Evolutionary conservation across 805 yeast species (phyloP).

Genomic region (Geotrichum ghanense): DNA sequence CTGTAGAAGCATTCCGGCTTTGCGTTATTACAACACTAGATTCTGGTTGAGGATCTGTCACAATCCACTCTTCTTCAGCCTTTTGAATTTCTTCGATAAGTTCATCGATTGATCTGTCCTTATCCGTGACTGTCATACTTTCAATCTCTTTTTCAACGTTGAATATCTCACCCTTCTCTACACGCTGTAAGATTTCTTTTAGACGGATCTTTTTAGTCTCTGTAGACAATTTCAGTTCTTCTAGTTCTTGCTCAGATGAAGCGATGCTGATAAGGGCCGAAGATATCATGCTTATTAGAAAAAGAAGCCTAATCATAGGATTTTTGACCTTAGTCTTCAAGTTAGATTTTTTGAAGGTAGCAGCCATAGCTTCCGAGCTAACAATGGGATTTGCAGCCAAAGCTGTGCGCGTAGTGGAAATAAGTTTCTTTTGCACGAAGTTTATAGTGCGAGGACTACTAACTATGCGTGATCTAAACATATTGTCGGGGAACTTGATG

Average conservation of each 20-base stretch:
- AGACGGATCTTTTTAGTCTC: slow-evolving; percentile 29
- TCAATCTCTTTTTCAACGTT: slow-evolving; percentile 33
- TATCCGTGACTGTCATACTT: slow-evolving; percentile 21
- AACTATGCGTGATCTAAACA: too few species aligned
- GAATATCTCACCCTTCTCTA: slow-evolving; percentile 30
- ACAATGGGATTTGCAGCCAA: background rate
- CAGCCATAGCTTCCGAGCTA: background rate
- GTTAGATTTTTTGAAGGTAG: background rate
- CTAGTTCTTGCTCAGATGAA: slow-evolving; percentile 29
- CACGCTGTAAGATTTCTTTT: slow-evolving; percentile 29
- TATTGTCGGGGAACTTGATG: too few species aligned
- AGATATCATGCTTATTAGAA: slow-evolving; percentile 34
- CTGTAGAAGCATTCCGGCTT: background rate
- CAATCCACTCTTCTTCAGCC: slow-evolving; percentile 2
- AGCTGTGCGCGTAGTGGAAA: background rate
- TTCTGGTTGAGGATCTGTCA: slow-evolving; percentile 1
- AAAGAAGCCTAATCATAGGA: slow-evolving; percentile 29
- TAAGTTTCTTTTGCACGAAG: too few species aligned
- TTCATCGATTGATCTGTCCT: slow-evolving; percentile 14
- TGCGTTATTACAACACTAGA: background rate
- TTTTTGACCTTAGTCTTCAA: background rate
- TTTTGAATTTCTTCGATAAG: slow-evolving; percentile 3
- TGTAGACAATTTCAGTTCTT: slow-evolving; percentile 31
- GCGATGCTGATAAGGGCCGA: slow-evolving; percentile 38
- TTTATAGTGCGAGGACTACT: too few species aligned